phyloP scores from a whole-genome alignment of 139 green algal species.

The Ettlia oleoabundans region DNA sequence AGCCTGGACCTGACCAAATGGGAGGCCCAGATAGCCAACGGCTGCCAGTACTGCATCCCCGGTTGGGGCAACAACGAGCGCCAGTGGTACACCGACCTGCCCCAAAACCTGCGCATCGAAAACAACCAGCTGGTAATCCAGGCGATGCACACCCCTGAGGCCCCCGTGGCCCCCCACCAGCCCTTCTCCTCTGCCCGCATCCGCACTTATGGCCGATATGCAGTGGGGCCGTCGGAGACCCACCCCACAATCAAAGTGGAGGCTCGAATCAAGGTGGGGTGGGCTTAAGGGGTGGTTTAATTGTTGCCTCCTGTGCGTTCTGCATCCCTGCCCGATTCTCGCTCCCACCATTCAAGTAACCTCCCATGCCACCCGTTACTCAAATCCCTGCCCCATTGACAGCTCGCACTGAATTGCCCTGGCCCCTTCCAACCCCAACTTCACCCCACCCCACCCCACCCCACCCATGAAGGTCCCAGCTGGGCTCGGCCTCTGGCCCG shows the following conservation, averaged over 20 bases:
- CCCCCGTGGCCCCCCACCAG: not conserved
- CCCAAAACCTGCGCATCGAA: not conserved
- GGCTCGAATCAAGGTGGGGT: conserved; percentile 37
- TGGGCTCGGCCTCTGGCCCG: conserved; percentile 46
- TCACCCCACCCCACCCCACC: too few species aligned
- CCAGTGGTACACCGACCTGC: conserved; percentile 22
- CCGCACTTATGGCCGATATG: not conserved
- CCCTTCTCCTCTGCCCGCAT: not conserved
- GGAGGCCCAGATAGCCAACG: conserved; percentile 6
- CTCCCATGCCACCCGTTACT: too few species aligned
- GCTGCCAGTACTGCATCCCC: conserved; percentile 12
- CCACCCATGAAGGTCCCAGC: too few species aligned
- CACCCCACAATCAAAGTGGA: not conserved
- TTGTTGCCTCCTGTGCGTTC: too few species aligned
- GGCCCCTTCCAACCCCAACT: too few species aligned
- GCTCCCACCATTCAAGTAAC: too few species aligned
- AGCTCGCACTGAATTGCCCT: too few species aligned
- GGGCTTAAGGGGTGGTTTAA: too few species aligned
- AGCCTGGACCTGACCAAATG: conserved; percentile 5
- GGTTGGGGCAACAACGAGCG: conserved; percentile 32
- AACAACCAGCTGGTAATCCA: not conserved
- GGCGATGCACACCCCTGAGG: not conserved
- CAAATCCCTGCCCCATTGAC: too few species aligned
- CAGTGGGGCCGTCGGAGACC: not conserved
- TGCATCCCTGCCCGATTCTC: too few species aligned